A percentile compares a stretch with the other conserved stretches of the same genome.
Evolutionary conservation across 2,329 filamentous ascomycete species (phyloP).

Genomic region (Sporothrix humicola): DNA sequence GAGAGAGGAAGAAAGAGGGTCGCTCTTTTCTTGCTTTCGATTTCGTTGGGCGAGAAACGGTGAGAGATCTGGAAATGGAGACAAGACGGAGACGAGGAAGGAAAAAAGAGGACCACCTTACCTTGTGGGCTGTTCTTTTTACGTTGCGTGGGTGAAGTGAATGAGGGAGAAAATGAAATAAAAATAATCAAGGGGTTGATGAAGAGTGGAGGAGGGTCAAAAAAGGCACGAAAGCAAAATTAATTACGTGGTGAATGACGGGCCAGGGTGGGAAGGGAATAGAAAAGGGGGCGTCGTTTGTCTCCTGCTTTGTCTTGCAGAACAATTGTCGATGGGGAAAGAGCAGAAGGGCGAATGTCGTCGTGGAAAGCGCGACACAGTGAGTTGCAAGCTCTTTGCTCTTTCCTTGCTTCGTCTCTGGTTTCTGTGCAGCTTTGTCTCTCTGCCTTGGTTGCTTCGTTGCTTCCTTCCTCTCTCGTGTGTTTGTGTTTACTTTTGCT

Average conservation of each 20-base stretch:
- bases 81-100: constrained; percentile 9
- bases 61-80: constrained; percentile 1
- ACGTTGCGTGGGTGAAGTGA: background rate
- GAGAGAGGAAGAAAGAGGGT: constrained; percentile 23
- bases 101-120: constrained; percentile 25
- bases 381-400: background rate
- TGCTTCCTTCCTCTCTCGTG: constrained; percentile 22
- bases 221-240: constrained; percentile 9
- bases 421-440: background rate
- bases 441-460: constrained; percentile 5
- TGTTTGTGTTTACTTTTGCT: constrained; percentile 33
- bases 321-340: background rate
- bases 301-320: background rate
- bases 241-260: background rate
- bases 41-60: constrained; percentile 21
- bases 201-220: background rate
- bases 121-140: constrained; percentile 26
- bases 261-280: constrained; percentile 1
- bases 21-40: background rate
- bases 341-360: background rate
- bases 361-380: constrained; percentile 6
- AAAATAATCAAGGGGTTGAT: background rate
- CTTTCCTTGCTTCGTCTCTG: background rate
- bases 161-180: no score
- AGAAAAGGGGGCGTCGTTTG: background rate